Evolutionary conservation across 805 yeast genomes (phyloP).

Genomic region (Komagataella pastoris): DNA sequence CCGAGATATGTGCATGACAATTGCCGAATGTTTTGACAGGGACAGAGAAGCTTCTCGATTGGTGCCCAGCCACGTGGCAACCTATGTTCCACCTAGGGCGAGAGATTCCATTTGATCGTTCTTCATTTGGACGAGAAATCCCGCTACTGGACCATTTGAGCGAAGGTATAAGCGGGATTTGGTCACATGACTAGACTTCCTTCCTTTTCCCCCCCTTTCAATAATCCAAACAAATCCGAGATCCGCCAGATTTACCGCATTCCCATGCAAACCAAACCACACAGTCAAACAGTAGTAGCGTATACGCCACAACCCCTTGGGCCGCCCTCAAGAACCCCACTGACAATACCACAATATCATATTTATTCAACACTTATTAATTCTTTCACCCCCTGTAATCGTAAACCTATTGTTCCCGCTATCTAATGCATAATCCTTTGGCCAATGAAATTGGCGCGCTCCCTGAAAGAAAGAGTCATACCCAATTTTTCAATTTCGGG

Average conservation of each 20-base stretch:
- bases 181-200: background rate
- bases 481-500: too few species aligned
- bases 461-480: background rate
- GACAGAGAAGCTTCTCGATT: background rate
- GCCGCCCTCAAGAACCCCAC: background rate
- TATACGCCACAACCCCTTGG: background rate
- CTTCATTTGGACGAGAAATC: background rate
- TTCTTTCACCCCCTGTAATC: background rate
- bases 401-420: background rate
- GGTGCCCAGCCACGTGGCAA: background rate
- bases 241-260: too few species aligned
- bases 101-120: too few species aligned
- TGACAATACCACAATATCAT: background rate
- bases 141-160: background rate
- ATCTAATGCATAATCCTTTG: background rate
- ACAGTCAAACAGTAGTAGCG: background rate
- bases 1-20: background rate
- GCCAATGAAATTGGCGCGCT: background rate
- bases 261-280: background rate
- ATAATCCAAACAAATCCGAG: background rate
- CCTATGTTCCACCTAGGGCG: too few species aligned
- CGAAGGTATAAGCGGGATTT: background rate
- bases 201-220: background rate
- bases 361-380: too few species aligned
- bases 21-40: background rate